Conservation (phyloP, 1,284 basidiomycete species). For the Agaricales sp. region DNA sequence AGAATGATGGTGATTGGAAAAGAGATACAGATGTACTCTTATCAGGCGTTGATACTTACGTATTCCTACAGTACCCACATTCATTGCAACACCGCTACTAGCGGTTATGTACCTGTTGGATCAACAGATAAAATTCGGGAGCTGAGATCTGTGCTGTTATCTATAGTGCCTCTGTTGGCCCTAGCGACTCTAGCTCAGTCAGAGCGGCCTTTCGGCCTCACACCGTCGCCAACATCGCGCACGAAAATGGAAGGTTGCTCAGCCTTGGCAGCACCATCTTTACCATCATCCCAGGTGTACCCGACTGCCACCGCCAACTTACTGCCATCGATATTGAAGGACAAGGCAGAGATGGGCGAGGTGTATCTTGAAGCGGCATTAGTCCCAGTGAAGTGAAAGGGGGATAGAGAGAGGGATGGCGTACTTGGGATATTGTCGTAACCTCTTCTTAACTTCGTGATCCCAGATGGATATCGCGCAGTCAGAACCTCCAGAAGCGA, state of each 20-base stretch:
- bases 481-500: conserved; percentile 91
- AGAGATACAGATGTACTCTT: not conserved
- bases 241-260: conserved; percentile 24
- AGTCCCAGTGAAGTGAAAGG: no score
- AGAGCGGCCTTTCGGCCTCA: conserved; percentile 25
- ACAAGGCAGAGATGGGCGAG: conserved; percentile 60
- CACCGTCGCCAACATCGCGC: conserved; percentile 26
- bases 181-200: no score
- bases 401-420: conserved; percentile 57
- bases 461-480: conserved; percentile 93
- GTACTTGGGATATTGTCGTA: conserved; percentile 83
- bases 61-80: no score
- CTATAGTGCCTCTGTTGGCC: no score
- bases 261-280: conserved; percentile 46
- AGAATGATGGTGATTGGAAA: not conserved
- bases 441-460: conserved; percentile 90
- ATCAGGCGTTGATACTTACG: no score
- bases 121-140: no score
- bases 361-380: conserved; percentile 31
- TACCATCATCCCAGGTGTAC: conserved; percentile 84
- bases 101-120: no score
- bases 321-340: conserved; percentile 78
- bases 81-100: no score
- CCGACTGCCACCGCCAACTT: conserved; percentile 76
- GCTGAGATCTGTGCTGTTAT: no score